Base-by-base conservation (phyloP, 1,139 yeast species). In the Lodderomyces beijingensis region DNA sequence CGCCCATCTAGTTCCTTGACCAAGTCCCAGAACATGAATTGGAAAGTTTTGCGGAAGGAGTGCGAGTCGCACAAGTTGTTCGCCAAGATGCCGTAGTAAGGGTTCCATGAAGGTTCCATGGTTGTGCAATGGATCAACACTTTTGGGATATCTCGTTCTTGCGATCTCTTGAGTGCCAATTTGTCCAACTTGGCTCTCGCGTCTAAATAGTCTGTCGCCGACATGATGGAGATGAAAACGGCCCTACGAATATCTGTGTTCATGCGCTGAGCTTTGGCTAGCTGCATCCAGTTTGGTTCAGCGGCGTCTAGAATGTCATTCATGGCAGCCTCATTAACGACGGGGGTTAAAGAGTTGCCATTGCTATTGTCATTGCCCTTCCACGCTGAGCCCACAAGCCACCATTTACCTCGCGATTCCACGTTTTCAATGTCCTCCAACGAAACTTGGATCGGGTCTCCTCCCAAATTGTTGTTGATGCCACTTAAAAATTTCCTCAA, bases 321-420 rank as follows among this genome's bases (percentile, higher is more conserved):
- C 43, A 75, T 53, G 1, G 65, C 69, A 13, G 55, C 53, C 12
- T 53, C 51, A 33, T 65, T 56, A 3, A 55, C 54, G 24, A 32
- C 57, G 61, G 9, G 53, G 59, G 4, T 51, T 25, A 46, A 49
- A 41, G 48, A 50, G 20, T 67, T 70, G 12, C 12, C 14, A 32
- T 51, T 49, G 4, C 7, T 14, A 2, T 18, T 10, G 3, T 28
- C 31, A 14, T 28, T 10, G 1, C 89, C 89, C 49, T 77, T 84
- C 96, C 97, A 91, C 0, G 98, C 96, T 3, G 97, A 85, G 28
- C 99, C 98, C 23, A 93, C 89, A 27, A 91, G 67, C 99, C 98
- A 93, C 99, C 99, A 93, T 56, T 89, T 91, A 36, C 98, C 98
- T 42, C 79, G 74, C 0, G 80, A 74, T 9, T 79, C 85, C 18